These are phyloP conservation scores for Capsicum rhomboideum DNA, from an alignment of 257 asterid genomes.

Conservation along the genomic window DNA sequence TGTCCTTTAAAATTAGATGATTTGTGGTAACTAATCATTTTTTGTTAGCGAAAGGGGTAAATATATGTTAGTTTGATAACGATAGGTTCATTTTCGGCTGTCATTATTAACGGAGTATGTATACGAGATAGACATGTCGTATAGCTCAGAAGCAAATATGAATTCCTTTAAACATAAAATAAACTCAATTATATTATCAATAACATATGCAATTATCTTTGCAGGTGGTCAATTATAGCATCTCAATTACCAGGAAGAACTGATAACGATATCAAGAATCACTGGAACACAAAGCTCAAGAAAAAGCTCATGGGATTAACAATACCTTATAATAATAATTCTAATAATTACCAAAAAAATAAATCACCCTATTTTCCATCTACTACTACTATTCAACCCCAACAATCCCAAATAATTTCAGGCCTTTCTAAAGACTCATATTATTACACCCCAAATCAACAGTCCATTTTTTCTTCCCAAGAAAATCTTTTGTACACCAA, in stretches of 20 bases:
- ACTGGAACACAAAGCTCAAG: slow-evolving; percentile 90
- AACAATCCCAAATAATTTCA: neutral
- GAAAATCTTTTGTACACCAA: slow-evolving; percentile 11
- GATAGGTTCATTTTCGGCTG: too few relatives aligned
- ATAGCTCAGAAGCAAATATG: neutral
- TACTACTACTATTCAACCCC: neutral
- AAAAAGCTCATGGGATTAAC: slow-evolving; percentile 50
- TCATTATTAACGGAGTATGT: too few relatives aligned
- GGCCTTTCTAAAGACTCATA: neutral
- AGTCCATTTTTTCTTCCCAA: slow-evolving; percentile 18
- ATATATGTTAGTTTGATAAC: too few relatives aligned
- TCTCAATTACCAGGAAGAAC: slow-evolving; percentile 76
- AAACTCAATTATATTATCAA: too few relatives aligned
- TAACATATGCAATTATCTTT: neutral
- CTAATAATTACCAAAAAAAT: slow-evolving; percentile 8
- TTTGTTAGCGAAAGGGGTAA: too few relatives aligned
- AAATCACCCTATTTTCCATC: slow-evolving; percentile 19
- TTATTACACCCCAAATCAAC: slow-evolving; percentile 4
- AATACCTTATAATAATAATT: neutral
- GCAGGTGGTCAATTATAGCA: slow-evolving; percentile 81
- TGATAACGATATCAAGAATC: slow-evolving; percentile 78
- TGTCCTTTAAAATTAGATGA: too few relatives aligned
- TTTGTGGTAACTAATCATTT: too few relatives aligned
- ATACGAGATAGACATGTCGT: too few relatives aligned
- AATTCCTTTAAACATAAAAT: too few relatives aligned